Percentiles rank a stretch among this genome's conserved stretches.
Evolutionary conservation across 2,329 filamentous ascomycete species (phyloP).

Genomic region (Scedosporium apiospermum): DNA sequence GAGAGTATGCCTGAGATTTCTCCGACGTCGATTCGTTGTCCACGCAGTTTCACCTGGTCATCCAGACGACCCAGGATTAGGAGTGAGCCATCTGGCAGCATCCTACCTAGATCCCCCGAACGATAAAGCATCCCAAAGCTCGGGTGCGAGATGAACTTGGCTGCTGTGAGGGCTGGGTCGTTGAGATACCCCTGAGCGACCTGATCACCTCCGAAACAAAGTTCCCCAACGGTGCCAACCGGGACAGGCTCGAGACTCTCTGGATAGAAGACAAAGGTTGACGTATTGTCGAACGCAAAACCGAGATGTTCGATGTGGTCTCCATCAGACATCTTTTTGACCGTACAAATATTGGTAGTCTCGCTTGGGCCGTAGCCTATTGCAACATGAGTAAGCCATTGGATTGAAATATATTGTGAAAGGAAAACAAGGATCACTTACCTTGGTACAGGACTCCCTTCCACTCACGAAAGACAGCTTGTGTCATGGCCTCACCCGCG

Average conservation of each 20-base stretch:
- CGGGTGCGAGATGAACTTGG: conserved; percentile 62
- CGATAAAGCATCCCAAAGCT: conserved; percentile 66
- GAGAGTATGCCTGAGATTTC: conserved; percentile 59
- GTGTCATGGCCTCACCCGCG: conserved; percentile 70
- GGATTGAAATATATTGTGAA: too few species aligned
- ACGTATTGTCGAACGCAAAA: conserved; percentile 63
- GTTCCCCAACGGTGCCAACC: conserved; percentile 65
- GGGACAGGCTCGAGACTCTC: conserved; percentile 47
- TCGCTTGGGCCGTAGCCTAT: conserved; percentile 71
- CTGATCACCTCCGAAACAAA: conserved; percentile 81
- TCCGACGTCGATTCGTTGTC: conserved; percentile 68
- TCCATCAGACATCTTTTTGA: conserved; percentile 48
- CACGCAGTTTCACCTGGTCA: conserved; percentile 73
- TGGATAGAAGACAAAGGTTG: conserved; percentile 51
- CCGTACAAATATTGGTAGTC: conserved; percentile 79
- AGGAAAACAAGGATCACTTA: conserved; percentile 9
- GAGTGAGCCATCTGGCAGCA: conserved; percentile 68
- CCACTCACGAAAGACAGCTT: conserved; percentile 63
- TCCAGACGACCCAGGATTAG: conserved; percentile 65
- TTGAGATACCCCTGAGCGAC: conserved; percentile 68
- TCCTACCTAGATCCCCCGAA: conserved; percentile 71
- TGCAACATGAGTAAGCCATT: neutral
- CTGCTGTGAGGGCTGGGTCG: conserved; percentile 47
- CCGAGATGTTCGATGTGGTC: conserved; percentile 71
- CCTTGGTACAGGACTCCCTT: conserved; percentile 62